Evolutionary conservation across 345 rosid species (phyloP), one percentile per base, ranked within the genome.

Genomic region (Eucalyptus sp.): DNA sequence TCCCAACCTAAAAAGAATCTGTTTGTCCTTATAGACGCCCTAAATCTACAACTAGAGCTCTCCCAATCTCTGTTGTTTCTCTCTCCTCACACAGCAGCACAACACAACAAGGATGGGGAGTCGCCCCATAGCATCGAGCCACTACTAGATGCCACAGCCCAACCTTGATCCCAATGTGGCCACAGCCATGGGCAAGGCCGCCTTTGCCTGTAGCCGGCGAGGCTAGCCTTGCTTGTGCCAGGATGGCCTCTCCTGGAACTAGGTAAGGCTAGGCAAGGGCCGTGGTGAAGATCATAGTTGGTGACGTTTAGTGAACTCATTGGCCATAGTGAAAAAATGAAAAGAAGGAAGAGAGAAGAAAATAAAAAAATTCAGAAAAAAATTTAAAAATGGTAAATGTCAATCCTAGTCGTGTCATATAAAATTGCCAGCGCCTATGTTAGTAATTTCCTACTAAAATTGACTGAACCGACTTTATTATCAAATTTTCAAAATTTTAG

Each of bases 361-460:
- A 27, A 60, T 1, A 60, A 60, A 27, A 60, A 12, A 25, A 58
- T 10, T 12, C 0, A 1, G 1, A 60, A 58, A 24, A 25, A 25
- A n/a, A n/a, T n/a, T n/a, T 60, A 2, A 27, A 60, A 60, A 60
- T 60, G 2, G 0, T 60, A 11, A 5, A 12, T 13, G 31, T 27
- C 0, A 27, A 0, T 11, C 8, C 15, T 27, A 12, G 7, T 27
- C 0, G 0, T 60, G 0, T 12, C 15, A 11, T 6, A 5, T 3
- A 25, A 5, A 27, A 60, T 11, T 0, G 0, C 29, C 0, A 0
- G 3, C 3, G 2, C 2, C 13, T 1, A 25, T 5, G 2, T 11
- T 0, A 1, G 0, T 27, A 6, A 27, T 60, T 60, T 60, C 31
- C 2, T 5, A 60, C 0, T 27, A 60, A 60, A 60, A 60, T 60